phyloP scores from a whole-genome alignment of 495 filamentous ascomycete species.

The Aspergillus cristatus region DNA sequence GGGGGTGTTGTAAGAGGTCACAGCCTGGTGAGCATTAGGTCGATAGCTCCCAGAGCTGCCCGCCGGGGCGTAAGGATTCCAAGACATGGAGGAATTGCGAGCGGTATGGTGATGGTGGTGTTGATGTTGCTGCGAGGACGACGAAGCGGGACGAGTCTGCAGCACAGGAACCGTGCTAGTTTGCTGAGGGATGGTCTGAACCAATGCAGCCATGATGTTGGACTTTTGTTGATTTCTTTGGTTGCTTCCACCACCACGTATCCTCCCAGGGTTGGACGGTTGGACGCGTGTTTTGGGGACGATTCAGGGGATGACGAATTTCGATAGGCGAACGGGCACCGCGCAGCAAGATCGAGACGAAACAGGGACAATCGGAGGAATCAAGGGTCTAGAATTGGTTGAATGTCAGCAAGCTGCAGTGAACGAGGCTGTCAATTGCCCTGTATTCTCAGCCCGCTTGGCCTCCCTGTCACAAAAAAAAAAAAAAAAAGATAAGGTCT shows the following conservation, averaged over 20 bases:
- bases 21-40: slow-evolving; percentile 52
- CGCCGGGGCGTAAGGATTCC: slow-evolving; percentile 54
- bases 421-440: no score
- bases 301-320: slow-evolving; percentile 1
- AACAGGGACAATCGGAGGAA: slow-evolving; percentile 8
- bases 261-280: slow-evolving; percentile 6
- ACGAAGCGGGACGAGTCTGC: slow-evolving; percentile 67
- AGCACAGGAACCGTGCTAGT: slow-evolving; percentile 73
- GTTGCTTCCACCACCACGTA: slow-evolving; percentile 14
- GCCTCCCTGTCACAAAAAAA: no score
- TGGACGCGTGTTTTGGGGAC: background rate
- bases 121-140: slow-evolving; percentile 47
- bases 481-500: no score
- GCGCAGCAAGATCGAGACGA: slow-evolving; percentile 5
- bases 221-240: no score
- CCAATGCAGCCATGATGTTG: slow-evolving; percentile 80
- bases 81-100: slow-evolving; percentile 47
- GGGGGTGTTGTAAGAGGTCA: slow-evolving; percentile 75
- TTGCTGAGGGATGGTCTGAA: slow-evolving; percentile 82
- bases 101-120: slow-evolving; percentile 12
- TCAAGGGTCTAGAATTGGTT: slow-evolving; percentile 1
- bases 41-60: slow-evolving; percentile 56
- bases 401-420: no score
- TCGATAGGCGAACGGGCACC: slow-evolving; percentile 14
- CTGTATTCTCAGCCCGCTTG: no score